Evolutionary conservation across 148 eudicot species (phyloP), one percentile per base, ranked within the genome.

Genomic region (Rhododendron molle): DNA sequence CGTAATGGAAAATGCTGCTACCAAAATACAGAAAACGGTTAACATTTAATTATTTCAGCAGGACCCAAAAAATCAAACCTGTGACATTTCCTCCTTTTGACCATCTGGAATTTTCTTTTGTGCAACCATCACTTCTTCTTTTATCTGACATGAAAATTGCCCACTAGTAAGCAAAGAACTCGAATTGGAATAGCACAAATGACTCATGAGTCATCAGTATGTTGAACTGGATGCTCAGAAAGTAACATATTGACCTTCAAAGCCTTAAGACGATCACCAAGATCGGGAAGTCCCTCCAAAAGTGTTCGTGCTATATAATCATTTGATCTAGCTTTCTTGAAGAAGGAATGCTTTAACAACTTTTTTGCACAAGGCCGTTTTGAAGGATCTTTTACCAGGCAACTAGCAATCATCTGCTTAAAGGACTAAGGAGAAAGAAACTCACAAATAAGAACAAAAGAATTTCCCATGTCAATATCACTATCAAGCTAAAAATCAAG

Each of bases 361-460:
- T 91, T 97, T 72, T 90, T 93, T 8, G 97, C 91, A 36, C 96
- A 89, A 32, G 99, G 99, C 82, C 99, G 93, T 85, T 95, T 97
- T 76, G 89, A 85, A 87, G 97, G 99, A 90, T 97, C 98, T 89
- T 97, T 97, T 9, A 97, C 99, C 87, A 97, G 89, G 88, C 99
- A 97, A 91, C 96, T 95, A 62, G 99, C 98, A 84, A 94, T 93
- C 99, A 97, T 95, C 90, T 97, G 96, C 90, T 93, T 97, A 88
- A 97, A 97, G 71, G 94, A 92, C 99, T 97, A 76, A 8, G 49
- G 28, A 74, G 44, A 9, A 65, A 65, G 52, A 21, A 79, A 85
- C 84, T 85, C 44, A 20, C 14, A 34, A 76, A 85, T 40, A 40
- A 40, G 44, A 28, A 23, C n/a, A 3, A 83, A 76, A 73, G 6